Conservation (phyloP, 2,329 filamentous ascomycete genomes). For the Grosmannia clavigera region DNA sequence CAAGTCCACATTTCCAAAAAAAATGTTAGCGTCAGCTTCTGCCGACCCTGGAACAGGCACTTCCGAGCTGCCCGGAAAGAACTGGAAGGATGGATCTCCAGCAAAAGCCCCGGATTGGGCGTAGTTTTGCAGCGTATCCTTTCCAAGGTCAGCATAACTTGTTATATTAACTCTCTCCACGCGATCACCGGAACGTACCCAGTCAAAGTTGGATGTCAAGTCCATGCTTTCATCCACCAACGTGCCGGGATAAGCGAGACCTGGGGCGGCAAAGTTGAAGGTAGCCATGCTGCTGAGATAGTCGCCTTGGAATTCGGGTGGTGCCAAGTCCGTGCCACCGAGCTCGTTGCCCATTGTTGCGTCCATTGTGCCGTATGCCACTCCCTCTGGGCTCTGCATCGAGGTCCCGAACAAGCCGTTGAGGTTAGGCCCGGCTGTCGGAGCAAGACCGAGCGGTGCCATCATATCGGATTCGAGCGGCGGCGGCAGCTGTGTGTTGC, state of each 20-base stretch:
- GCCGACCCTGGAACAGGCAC: background rate
- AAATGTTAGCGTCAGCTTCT: background rate
- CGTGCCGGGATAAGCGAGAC: slow-evolving; percentile 15
- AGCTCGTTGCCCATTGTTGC: slow-evolving; percentile 19
- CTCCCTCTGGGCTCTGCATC: slow-evolving; percentile 26
- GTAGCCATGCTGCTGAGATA: slow-evolving; percentile 15
- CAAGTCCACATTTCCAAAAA: background rate
- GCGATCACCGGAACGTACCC: slow-evolving; percentile 30
- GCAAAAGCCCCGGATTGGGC: slow-evolving; percentile 43
- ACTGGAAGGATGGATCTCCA: slow-evolving; percentile 37
- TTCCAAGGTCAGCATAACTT: background rate
- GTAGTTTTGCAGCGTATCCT: slow-evolving; percentile 46
- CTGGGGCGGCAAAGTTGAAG: slow-evolving; percentile 34
- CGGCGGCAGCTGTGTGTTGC: slow-evolving; percentile 21
- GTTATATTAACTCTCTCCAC: background rate
- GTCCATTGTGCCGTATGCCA: slow-evolving; percentile 32
- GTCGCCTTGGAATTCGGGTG: slow-evolving; percentile 25
- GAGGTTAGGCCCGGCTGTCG: slow-evolving; percentile 23
- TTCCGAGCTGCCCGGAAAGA: slow-evolving; percentile 22
- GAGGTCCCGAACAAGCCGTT: slow-evolving; percentile 15
- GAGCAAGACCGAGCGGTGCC: slow-evolving; percentile 28
- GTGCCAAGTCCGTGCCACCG: slow-evolving; percentile 14
- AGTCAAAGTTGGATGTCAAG: slow-evolving; percentile 42
- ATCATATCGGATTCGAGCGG: slow-evolving; percentile 24
- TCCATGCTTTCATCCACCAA: slow-evolving; percentile 24